A percentile compares a stretch with the other conserved stretches of the same genome.
Conservation (phyloP, 345 rosid species). For the Salix brachista region DNA sequence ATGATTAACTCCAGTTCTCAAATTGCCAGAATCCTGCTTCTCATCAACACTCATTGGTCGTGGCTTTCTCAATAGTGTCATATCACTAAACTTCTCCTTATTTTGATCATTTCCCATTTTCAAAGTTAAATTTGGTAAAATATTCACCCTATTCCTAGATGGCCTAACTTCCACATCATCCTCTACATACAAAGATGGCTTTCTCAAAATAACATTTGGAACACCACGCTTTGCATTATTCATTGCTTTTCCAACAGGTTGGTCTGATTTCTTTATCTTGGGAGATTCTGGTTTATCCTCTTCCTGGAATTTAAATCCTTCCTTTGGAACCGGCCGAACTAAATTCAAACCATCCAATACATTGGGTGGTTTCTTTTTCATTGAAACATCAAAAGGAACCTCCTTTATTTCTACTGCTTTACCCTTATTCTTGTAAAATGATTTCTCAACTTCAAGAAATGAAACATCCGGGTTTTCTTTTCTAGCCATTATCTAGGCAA, state of each 20-base stretch:
- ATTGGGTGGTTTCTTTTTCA: slow-evolving; percentile 31
- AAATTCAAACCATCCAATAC: slow-evolving; percentile 55
- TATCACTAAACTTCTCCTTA: slow-evolving; percentile 70
- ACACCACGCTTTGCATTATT: slow-evolving; percentile 44
- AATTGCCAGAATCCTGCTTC: slow-evolving; percentile 19
- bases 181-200: slow-evolving; percentile 53
- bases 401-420: slow-evolving; percentile 46
- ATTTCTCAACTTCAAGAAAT: slow-evolving; percentile 65
- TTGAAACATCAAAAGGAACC: slow-evolving; percentile 65
- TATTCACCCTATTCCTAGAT: slow-evolving; percentile 43
- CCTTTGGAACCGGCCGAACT: slow-evolving; percentile 67
- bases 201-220: slow-evolving; percentile 85
- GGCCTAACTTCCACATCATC: slow-evolving; percentile 52
- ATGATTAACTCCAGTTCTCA: slow-evolving; percentile 2
- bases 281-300: slow-evolving; percentile 31
- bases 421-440: slow-evolving; percentile 77
- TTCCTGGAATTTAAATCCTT: slow-evolving; percentile 54
- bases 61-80: slow-evolving; percentile 69
- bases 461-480: slow-evolving; percentile 78
- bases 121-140: slow-evolving; percentile 63
- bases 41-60: slow-evolving; percentile 28
- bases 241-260: slow-evolving; percentile 30
- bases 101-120: slow-evolving; percentile 49
- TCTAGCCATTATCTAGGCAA: slow-evolving; percentile 64
- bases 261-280: slow-evolving; percentile 41